Percentiles rank a stretch among this genome's conserved stretches.
These are phyloP conservation scores for Daldinia concentrica DNA, from an alignment of 495 filamentous ascomycete genomes.

Conservation along the genomic window DNA sequence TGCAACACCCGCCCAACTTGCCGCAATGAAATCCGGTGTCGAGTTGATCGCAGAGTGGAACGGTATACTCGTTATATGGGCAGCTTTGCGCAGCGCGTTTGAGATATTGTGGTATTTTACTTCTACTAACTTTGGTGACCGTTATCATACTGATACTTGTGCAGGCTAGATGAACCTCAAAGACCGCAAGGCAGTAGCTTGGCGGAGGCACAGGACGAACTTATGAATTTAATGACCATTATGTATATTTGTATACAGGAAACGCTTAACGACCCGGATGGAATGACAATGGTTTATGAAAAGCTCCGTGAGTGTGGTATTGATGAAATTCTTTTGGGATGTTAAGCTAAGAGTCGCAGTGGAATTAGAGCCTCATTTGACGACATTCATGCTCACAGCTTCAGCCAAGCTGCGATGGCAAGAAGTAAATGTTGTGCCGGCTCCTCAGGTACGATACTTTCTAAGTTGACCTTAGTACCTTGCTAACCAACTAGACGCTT, in stretches of 20 bases:
- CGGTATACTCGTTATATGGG: slow-evolving; percentile 68
- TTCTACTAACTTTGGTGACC: not conserved
- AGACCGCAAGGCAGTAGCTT: slow-evolving; percentile 45
- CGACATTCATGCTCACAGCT: slow-evolving; percentile 77
- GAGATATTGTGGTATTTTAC: slow-evolving; percentile 60
- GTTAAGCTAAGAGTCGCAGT: slow-evolving; percentile 52
- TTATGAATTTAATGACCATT: slow-evolving; percentile 70
- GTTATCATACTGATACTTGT: slow-evolving; percentile 40
- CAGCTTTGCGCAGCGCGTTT: slow-evolving; percentile 67
- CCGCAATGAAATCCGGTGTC: slow-evolving; percentile 73
- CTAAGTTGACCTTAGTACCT: not conserved
- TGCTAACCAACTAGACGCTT: slow-evolving; percentile 57
- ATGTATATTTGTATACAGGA: slow-evolving; percentile 79
- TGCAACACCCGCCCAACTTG: slow-evolving; percentile 66
- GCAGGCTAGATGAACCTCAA: slow-evolving; percentile 51
- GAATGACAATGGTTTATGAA: slow-evolving; percentile 49
- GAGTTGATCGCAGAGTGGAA: slow-evolving; percentile 66
- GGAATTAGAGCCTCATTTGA: slow-evolving; percentile 70
- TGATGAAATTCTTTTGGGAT: slow-evolving; percentile 3
- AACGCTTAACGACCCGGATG: slow-evolving; percentile 60
- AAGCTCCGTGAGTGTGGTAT: slow-evolving; percentile 52
- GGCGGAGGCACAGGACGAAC: slow-evolving; percentile 60
- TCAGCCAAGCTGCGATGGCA: slow-evolving; percentile 88
- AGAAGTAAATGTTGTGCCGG: slow-evolving; percentile 64
- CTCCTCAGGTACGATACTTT: slow-evolving; percentile 34